phyloP scores from a whole-genome alignment of 176 grass and related monocot species.

The Avena atlantica region DNA sequence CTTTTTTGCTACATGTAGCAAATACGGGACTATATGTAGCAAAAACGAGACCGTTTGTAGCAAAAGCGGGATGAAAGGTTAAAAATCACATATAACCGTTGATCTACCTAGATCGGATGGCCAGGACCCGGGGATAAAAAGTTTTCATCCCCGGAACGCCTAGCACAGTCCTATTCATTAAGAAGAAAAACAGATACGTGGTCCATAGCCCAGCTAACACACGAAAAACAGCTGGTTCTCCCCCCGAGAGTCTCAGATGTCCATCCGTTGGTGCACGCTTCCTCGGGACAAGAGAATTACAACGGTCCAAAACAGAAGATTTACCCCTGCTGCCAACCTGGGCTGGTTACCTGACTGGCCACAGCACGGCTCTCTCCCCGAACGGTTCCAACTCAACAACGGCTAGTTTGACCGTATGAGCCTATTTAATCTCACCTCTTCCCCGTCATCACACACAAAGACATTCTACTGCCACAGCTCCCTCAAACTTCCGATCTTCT shows the following conservation, averaged over 20 bases:
- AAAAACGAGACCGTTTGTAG: too few relatives aligned
- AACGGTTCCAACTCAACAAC: constrained; percentile 53
- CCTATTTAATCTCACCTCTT: background rate
- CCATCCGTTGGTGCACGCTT: background rate
- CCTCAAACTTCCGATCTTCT: background rate
- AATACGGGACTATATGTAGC: too few relatives aligned
- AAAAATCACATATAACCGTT: too few relatives aligned
- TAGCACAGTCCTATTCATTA: too few relatives aligned
- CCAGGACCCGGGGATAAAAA: too few relatives aligned
- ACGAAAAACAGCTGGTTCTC: background rate
- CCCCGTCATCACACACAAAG: background rate
- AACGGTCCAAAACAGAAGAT: constrained; percentile 41
- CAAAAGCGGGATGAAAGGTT: too few relatives aligned
- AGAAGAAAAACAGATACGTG: too few relatives aligned
- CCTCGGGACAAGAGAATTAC: background rate
- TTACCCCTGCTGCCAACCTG: background rate
- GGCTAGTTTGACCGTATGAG: background rate
- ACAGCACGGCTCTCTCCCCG: background rate
- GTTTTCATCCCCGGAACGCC: too few relatives aligned
- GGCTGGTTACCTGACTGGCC: background rate
- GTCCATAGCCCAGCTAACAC: too few relatives aligned
- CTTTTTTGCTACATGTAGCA: too few relatives aligned
- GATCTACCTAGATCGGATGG: too few relatives aligned
- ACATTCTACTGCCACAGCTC: background rate
- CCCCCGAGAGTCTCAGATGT: background rate